Evolutionary conservation across 1,139 yeast genomes (phyloP), one percentile per base, ranked within the genome.

Genomic region (Torulaspora globosa): DNA sequence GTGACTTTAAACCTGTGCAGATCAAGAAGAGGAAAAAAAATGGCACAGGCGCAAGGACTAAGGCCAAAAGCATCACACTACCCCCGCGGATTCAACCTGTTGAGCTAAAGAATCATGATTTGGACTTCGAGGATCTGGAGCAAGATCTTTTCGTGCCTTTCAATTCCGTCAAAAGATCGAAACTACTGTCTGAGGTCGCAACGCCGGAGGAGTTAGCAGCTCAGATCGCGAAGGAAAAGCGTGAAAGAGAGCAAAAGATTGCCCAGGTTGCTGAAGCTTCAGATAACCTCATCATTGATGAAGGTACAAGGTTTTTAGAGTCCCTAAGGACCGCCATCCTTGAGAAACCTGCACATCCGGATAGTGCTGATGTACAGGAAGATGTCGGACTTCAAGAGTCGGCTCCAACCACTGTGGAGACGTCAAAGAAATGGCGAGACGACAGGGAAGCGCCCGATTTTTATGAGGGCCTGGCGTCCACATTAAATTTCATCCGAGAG

Each of bases 261-360:
- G 55, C 52, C 42, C 50, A 50, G 5, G 48, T 54, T 8, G 58
- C 52, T 10, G 35, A 26, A 15, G 14, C 46, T 36, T 58, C 49
- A 6, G 36, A 60, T 24, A 74, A 72, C 1, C 51, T 76, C 27
- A 70, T 76, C 0, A 69, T 80, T 38, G 82, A 82, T 60, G 85
- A 80, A 45, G 80, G 79, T 3, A 62, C 71, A 2, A 84, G 79
- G 29, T 83, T 85, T 60, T 68, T 85, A 49, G 70, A 67, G 15
- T 65, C 70, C 1, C 52, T 78, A 5, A 59, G 61, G 36, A 41
- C 54, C n/a, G 56, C 53, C 24, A 15, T 49, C 4, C 24, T 49
- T 7, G 51, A 42, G 3, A 41, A 30, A 18, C 8, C 27, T 11
- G 11, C 10, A 12, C 31, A 32, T 8, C 2, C 16, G 3, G 30